Percentiles rank a stretch among this genome's conserved stretches.
phyloP scores from a whole-genome alignment of 345 rosid species.

The Salix exigua region DNA sequence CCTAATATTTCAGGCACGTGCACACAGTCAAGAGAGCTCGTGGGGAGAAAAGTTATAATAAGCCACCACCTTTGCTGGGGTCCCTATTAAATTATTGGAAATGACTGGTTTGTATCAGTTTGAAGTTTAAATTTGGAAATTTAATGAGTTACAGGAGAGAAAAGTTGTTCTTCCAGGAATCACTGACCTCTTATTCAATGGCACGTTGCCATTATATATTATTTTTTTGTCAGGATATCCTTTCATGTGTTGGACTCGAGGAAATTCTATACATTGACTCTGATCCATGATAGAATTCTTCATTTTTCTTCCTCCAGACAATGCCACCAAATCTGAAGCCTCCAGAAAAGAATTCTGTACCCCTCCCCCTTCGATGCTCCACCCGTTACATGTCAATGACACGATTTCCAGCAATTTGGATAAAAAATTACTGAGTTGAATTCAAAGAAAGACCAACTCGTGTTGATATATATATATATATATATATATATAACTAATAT shows the following conservation, averaged over 20 bases:
- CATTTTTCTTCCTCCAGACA: not conserved
- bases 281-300: not conserved
- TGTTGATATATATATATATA: no score
- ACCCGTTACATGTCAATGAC: not conserved
- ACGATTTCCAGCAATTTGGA: not conserved
- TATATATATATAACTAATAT: no score
- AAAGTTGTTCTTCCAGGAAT: not conserved
- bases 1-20: not conserved
- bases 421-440: not conserved
- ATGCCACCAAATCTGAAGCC: no score
- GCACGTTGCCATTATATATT: not conserved
- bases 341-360: no score
- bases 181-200: not conserved
- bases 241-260: not conserved
- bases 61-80: not conserved
- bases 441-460: not conserved
- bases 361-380: no score
- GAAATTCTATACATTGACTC: not conserved
- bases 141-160: not conserved
- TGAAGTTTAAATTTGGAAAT: not conserved
- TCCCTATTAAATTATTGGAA: not conserved
- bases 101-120: not conserved
- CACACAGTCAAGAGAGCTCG: not conserved
- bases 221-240: no score
- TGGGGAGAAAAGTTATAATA: not conserved